phyloP scores from a whole-genome alignment of 2,329 filamentous ascomycete species.

The Magnaporthiopsis rhizophila region DNA sequence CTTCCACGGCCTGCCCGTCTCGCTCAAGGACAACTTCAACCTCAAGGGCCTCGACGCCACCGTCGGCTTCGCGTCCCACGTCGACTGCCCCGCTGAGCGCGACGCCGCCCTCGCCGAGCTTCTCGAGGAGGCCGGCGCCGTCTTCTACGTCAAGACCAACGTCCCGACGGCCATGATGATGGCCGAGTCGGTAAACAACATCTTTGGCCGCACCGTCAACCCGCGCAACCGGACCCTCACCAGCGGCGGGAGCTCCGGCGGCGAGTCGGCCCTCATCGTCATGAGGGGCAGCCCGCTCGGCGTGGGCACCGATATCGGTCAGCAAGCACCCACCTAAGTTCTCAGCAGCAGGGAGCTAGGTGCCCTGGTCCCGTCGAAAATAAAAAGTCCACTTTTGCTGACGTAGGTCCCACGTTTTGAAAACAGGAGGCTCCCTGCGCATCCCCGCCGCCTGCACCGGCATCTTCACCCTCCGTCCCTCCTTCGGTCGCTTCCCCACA shows the following conservation, averaged over 20 bases:
- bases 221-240: conserved; percentile 52
- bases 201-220: conserved; percentile 55
- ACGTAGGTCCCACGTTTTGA: no score
- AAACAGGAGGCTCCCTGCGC: conserved; percentile 42
- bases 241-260: conserved; percentile 58
- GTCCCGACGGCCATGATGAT: conserved; percentile 62
- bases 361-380: no score
- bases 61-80: conserved; percentile 55
- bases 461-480: conserved; percentile 48
- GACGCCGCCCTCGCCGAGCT: conserved; percentile 34
- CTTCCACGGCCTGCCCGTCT: conserved; percentile 56
- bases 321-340: neutral
- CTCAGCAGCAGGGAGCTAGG: no score
- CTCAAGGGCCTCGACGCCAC: conserved; percentile 51
- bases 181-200: conserved; percentile 57
- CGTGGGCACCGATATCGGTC: conserved; percentile 54
- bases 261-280: conserved; percentile 55
- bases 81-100: conserved; percentile 43
- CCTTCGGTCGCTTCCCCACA: conserved; percentile 52
- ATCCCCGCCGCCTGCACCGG: conserved; percentile 48
- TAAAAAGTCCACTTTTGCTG: neutral
- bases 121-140: conserved; percentile 38
- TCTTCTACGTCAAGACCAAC: conserved; percentile 51
- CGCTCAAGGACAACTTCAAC: conserved; percentile 66
- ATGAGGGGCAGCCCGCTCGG: conserved; percentile 53